Evolutionary conservation across 495 filamentous ascomycete species (phyloP).

Genomic region (Cryomyces antarcticus): DNA sequence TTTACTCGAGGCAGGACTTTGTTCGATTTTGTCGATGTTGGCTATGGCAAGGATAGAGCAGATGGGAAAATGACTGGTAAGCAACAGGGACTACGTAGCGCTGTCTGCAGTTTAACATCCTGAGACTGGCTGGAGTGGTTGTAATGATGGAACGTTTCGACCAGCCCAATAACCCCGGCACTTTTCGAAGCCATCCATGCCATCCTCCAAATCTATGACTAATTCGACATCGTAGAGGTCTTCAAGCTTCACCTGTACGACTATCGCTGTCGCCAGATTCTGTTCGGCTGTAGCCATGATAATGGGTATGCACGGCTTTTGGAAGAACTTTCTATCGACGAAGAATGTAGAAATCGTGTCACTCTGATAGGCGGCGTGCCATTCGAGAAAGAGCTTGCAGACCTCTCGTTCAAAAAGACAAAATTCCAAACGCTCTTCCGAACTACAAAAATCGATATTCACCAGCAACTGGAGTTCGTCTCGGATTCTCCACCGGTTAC

Average conservation of each 20-base stretch:
- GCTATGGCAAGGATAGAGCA: conserved; percentile 44
- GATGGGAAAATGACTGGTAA: conserved; percentile 60
- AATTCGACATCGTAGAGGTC: conserved; percentile 31
- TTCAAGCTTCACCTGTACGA: conserved; percentile 47
- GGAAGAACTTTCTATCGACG: conserved; percentile 38
- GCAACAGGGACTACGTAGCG: conserved; percentile 1
- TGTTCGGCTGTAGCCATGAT: conserved; percentile 63
- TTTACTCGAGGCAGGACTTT: conserved; percentile 52
- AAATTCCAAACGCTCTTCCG: conserved; percentile 51
- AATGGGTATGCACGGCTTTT: conserved; percentile 49
- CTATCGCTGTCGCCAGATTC: conserved; percentile 60
- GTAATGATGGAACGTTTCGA: no score
- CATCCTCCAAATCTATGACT: neutral
- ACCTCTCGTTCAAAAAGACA: conserved; percentile 33
- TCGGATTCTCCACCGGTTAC: no score
- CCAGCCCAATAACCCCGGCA: no score
- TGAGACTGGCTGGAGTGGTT: no score
- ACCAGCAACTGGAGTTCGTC: neutral
- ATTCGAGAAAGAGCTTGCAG: conserved; percentile 42
- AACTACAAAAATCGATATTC: conserved; percentile 32
- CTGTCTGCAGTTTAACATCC: no score
- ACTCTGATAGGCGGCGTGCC: conserved; percentile 58
- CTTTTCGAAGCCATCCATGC: no score
- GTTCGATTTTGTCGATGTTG: conserved; percentile 63
- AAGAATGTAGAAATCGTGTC: conserved; percentile 33